These are phyloP conservation scores for Irpex rosettiformis DNA, from an alignment of 1,284 basidiomycete species.

Conservation along the genomic window DNA sequence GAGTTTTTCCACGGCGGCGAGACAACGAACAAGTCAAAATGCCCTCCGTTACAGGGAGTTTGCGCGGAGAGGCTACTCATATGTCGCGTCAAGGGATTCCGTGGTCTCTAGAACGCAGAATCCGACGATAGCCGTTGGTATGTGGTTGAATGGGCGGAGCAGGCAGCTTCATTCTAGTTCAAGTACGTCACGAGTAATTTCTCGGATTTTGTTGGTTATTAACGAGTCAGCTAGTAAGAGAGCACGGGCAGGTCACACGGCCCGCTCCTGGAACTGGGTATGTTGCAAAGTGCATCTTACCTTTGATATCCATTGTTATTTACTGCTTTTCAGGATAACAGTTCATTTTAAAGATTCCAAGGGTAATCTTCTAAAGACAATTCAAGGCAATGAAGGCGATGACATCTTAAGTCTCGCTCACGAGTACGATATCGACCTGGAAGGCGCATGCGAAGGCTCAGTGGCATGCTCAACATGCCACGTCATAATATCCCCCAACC, in stretches of 20 bases:
- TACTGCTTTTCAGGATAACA: slow-evolving; percentile 62
- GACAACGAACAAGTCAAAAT: background rate
- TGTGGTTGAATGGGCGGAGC: background rate
- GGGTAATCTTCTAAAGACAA: slow-evolving; percentile 78
- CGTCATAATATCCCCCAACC: slow-evolving; percentile 81
- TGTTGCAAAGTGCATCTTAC: slow-evolving; percentile 30
- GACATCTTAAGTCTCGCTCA: slow-evolving; percentile 90
- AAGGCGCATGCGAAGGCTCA: slow-evolving; percentile 97
- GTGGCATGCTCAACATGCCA: slow-evolving; percentile 99
- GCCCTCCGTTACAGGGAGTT: background rate
- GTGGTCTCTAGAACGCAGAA: background rate
- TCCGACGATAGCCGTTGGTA: background rate
- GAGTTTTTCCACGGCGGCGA: background rate
- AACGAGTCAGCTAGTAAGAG: slow-evolving; percentile 17
- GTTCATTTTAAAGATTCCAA: slow-evolving; percentile 89
- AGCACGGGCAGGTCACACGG: slow-evolving; percentile 43
- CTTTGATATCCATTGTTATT: background rate
- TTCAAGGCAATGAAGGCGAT: slow-evolving; percentile 93
- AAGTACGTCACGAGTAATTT: background rate
- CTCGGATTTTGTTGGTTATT: background rate
- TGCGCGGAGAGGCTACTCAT: background rate
- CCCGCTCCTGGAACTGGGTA: slow-evolving; percentile 67
- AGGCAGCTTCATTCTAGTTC: slow-evolving; percentile 6
- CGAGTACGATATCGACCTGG: slow-evolving; percentile 96
- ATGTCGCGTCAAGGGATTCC: background rate